Evolutionary conservation across 73 alveolate genomes (phyloP), one percentile per base, ranked within the genome.

Genomic region (Stentor roeselii): DNA sequence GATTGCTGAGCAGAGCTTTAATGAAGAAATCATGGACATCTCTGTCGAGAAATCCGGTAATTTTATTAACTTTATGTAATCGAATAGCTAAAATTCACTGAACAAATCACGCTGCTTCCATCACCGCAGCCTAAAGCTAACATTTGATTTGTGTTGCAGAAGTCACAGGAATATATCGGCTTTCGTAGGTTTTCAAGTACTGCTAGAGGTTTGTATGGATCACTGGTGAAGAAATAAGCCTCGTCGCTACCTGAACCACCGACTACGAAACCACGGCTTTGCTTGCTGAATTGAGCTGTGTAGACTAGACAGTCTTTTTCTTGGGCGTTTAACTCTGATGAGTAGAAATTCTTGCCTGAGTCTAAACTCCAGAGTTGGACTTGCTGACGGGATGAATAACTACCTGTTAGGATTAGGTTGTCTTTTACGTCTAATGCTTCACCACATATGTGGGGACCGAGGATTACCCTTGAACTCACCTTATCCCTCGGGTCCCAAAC

Each of bases 81-180:
- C 67, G 21, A 50, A 21, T 6, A 50, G 67, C 21, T 50, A 50
- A 50, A 50, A 50, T 50, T 50, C 21, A 50, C 21, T 50, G 30
- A 11, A 21, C 67, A 50, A 11, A 50, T 50, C 6, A 50, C 67
- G 30, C 30, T 50, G 67, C 67, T 92, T 4, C 98, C 98, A 61
- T 94, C 98, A 59, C 97, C 97, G 58, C 98, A 96, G 15, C 95
- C 96, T 84, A 94, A 82, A 27, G 97, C 96, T 85, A 91, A 85
- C 92, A 88, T 90, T 40, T 88, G 91, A 37, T 93, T 96, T 15
- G 82, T 60, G 37, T 90, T 88, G 58, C 96, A 90, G 85, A 92
- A 93, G 75, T 94, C 98, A 4, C 91, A 91, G 27, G 98, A 89
- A 76, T 86, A 90, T 15, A 86, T 82, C 59, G 94, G 96, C 60